phyloP scores from a whole-genome alignment of 164 flowering plant species.

The Piper longum region DNA sequence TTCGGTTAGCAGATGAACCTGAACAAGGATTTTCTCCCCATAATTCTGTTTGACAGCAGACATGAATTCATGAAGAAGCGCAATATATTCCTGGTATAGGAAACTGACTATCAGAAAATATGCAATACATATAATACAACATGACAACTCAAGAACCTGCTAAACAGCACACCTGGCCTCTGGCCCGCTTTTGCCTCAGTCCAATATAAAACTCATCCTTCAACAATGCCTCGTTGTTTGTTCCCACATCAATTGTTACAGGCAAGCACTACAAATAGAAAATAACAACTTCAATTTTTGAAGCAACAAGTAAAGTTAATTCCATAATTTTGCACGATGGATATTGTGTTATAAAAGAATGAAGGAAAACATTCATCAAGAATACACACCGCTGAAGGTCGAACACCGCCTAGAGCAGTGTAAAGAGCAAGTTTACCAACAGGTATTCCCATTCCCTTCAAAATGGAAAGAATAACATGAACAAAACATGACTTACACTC shows the following conservation, averaged over 20 bases:
- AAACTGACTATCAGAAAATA: background rate
- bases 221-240: slow-evolving; percentile 67
- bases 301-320: no score
- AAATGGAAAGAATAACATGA: background rate
- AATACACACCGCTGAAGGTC: slow-evolving; percentile 72
- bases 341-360: no score
- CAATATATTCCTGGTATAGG: slow-evolving; percentile 52
- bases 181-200: slow-evolving; percentile 61
- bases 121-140: background rate
- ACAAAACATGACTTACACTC: background rate
- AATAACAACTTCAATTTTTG: no score
- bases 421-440: slow-evolving; percentile 79
- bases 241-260: slow-evolving; percentile 83
- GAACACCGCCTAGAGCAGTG: slow-evolving; percentile 85
- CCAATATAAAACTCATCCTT: slow-evolving; percentile 88
- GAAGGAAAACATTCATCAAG: no score
- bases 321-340: no score
- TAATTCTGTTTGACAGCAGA: slow-evolving; percentile 72
- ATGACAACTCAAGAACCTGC: background rate
- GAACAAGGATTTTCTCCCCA: slow-evolving; percentile 72
- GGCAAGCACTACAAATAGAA: slow-evolving; percentile 39
- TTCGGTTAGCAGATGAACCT: no score
- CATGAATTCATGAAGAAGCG: slow-evolving; percentile 76
- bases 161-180: slow-evolving; percentile 42
- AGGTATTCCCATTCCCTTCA: slow-evolving; percentile 95